phyloP scores from a whole-genome alignment of 164 flowering plant genomes.

The Malania oleifera region DNA sequence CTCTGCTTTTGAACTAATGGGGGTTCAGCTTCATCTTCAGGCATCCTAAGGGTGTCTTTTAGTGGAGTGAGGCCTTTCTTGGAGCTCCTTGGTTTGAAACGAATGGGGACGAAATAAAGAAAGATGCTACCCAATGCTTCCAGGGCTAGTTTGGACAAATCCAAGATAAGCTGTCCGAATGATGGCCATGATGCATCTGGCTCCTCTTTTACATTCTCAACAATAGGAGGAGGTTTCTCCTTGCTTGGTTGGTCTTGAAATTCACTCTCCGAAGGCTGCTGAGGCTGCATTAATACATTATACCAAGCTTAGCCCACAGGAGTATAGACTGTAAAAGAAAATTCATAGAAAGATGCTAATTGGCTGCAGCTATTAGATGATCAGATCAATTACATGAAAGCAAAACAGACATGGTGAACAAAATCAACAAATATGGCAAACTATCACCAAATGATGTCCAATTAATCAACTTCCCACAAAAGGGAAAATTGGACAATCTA shows the following conservation, averaged over 20 bases:
- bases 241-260: slow-evolving; percentile 26
- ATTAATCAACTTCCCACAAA: background rate
- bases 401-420: background rate
- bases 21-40: slow-evolving; percentile 63
- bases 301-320: background rate
- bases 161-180: slow-evolving; percentile 62
- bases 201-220: slow-evolving; percentile 54
- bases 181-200: slow-evolving; percentile 79
- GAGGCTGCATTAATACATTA: slow-evolving; percentile 20
- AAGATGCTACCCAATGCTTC: slow-evolving; percentile 43
- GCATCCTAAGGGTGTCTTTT: slow-evolving; percentile 70
- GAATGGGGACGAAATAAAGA: slow-evolving; percentile 40
- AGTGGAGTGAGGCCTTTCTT: slow-evolving; percentile 66
- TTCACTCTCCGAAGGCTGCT: slow-evolving; percentile 27
- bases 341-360: too few species aligned
- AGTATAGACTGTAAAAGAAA: background rate
- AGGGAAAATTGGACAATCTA: background rate
- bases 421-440: background rate
- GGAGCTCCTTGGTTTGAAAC: slow-evolving; percentile 23
- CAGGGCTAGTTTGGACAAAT: slow-evolving; percentile 54
- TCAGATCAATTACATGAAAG: background rate
- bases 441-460: background rate
- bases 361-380: background rate
- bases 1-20: slow-evolving; percentile 47
- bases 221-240: slow-evolving; percentile 40